phyloP scores from a whole-genome alignment of 208 protist species.

The Leishmania tarentolae region DNA sequence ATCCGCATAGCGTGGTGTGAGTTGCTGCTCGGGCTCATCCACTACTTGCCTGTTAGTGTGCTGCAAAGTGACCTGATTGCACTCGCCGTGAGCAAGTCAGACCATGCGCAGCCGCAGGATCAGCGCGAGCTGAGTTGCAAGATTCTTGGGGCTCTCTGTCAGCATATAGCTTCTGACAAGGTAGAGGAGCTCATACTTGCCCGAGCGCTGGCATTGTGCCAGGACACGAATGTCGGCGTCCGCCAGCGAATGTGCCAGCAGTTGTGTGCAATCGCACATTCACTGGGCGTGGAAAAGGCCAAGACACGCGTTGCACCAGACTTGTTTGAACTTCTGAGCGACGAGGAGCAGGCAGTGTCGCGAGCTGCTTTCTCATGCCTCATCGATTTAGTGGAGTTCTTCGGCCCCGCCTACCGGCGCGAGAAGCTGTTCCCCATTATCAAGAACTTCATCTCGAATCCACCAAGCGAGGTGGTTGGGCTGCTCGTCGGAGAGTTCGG shows the following conservation, averaged over 20 bases:
- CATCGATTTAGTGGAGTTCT: slow-evolving; percentile 91
- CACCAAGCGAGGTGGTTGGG: slow-evolving; percentile 80
- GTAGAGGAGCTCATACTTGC: slow-evolving; percentile 72
- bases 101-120: slow-evolving; percentile 86
- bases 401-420: slow-evolving; percentile 79
- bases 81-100: slow-evolving; percentile 78
- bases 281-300: slow-evolving; percentile 76
- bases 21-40: slow-evolving; percentile 69
- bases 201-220: slow-evolving; percentile 84
- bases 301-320: slow-evolving; percentile 78
- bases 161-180: slow-evolving; percentile 50
- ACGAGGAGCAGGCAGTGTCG: slow-evolving; percentile 88
- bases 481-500: slow-evolving; percentile 88
- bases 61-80: slow-evolving; percentile 72
- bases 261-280: slow-evolving; percentile 75
- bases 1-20: slow-evolving; percentile 83
- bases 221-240: slow-evolving; percentile 91
- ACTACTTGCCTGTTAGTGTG: slow-evolving; percentile 56
- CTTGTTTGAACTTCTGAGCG: slow-evolving; percentile 90
- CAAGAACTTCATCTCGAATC: slow-evolving; percentile 81
- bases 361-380: slow-evolving; percentile 88
- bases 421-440: slow-evolving; percentile 91
- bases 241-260: slow-evolving; percentile 85
- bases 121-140: slow-evolving; percentile 90
- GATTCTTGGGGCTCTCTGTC: slow-evolving; percentile 75